Conservation (phyloP, 2,329 filamentous ascomycete species). For the Fusarium succisae region DNA sequence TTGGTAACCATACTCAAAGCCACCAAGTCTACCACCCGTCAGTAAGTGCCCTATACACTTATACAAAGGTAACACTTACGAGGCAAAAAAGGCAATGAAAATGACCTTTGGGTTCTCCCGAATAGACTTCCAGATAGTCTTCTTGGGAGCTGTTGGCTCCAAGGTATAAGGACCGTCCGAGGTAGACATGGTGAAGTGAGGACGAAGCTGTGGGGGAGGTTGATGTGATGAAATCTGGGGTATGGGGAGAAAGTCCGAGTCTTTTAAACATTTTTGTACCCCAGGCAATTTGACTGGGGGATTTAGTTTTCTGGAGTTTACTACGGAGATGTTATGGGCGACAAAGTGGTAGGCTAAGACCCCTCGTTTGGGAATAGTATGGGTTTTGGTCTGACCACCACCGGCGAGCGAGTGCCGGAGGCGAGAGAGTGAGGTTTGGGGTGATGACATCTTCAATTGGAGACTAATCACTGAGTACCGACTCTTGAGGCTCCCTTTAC, state of each 20-base stretch:
- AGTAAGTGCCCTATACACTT: no score
- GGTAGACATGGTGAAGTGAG: slow-evolving; percentile 7
- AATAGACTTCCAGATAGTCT: slow-evolving; percentile 13
- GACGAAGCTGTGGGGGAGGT: slow-evolving; percentile 15
- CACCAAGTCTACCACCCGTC: slow-evolving; percentile 39
- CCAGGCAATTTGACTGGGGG: background rate
- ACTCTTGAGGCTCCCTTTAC: background rate
- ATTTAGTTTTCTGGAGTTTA: slow-evolving; percentile 17
- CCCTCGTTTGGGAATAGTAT: background rate
- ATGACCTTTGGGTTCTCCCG: slow-evolving; percentile 36
- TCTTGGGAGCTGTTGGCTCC: slow-evolving; percentile 12
- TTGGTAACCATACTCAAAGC: slow-evolving; percentile 48
- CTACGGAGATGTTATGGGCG: background rate
- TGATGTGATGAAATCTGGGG: slow-evolving; percentile 10
- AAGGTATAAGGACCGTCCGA: slow-evolving; percentile 13
- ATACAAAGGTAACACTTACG: no score
- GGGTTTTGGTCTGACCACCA: slow-evolving; percentile 1
- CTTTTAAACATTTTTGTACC: slow-evolving; percentile 21
- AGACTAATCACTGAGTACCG: background rate
- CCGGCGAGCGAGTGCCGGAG: background rate
- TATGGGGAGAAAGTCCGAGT: slow-evolving; percentile 9
- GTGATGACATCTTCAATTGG: background rate
- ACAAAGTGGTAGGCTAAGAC: slow-evolving; percentile 5
- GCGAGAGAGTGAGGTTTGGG: background rate
- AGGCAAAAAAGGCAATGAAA: slow-evolving; percentile 42